Evolutionary conservation across 2,329 filamentous ascomycete species (phyloP), one percentile per base, ranked within the genome.

Genomic region (Pseudocercospora fuligena): DNA sequence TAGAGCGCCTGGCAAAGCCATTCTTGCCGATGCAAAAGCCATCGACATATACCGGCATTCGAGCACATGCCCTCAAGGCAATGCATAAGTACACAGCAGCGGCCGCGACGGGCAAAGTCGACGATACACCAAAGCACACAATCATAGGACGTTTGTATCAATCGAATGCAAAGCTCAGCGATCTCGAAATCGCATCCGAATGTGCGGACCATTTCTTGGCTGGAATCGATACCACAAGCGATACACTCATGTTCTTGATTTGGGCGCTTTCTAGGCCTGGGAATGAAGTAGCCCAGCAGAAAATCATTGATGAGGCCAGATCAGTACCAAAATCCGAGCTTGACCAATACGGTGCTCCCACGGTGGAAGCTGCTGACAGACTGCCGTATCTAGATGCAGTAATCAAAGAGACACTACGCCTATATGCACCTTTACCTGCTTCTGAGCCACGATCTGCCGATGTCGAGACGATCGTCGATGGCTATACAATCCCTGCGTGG

Each of bases 381-480:
- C 74, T 77, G 4, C 75, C 78, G 1, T 94, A 93, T 76, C 85
- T 94, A 1, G 89, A 93, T 73, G 91, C 91, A 2, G 88, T 88
- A 63, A 84, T 94, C 72, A 91, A 93, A 74, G 92, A 94, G 78
- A 87, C 89, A 3, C 91, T 93, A 80, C 86, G 91, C 16, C 77
- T 92, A 7, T 68, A 80, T 58, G 79, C 80, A 0, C 84, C 85
- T 0, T 77, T 87, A 7, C 85, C 86, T 0, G 83, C 82, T 25
- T 83, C 81, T 0, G 80, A 87, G 60, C 85, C 85, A 6, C 79
- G 85, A 5, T 81, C 79, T 33, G 73, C 79, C 3, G 75, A 76
- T 0, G 57, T 66, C 0, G 78, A 79, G 36, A 77, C 75, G 1
- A 66, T 72, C 0, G 80, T 84, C 47, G 67, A 75, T 68, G n/a